phyloP scores from a whole-genome alignment of 2,329 filamentous ascomycete species.

The Ceratocystiopsis sp. region DNA sequence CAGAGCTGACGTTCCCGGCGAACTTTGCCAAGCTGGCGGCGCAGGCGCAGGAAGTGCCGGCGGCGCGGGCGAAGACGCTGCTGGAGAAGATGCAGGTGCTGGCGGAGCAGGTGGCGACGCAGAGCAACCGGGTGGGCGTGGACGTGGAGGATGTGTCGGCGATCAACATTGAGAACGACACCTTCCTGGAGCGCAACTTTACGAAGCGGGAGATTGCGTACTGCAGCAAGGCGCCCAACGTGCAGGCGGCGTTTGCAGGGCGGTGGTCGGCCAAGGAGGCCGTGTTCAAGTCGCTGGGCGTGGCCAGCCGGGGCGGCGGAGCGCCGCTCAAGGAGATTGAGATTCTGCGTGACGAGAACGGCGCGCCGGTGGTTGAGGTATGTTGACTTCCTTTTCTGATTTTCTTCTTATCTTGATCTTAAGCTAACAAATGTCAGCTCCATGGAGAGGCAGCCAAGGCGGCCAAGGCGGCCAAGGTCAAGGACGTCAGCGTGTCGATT shows the following conservation, averaged over 20 bases:
- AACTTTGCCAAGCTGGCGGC: conserved; percentile 46
- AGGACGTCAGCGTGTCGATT: conserved; percentile 81
- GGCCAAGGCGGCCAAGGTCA: conserved; percentile 74
- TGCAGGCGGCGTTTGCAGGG: conserved; percentile 83
- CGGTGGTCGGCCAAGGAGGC: conserved; percentile 97
- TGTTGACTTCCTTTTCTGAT: conserved; percentile 19
- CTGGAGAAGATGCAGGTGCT: conserved; percentile 63
- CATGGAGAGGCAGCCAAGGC: conserved; percentile 69
- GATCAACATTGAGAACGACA: conserved; percentile 86
- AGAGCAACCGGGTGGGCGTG: conserved; percentile 71
- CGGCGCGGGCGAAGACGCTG: conserved; percentile 37
- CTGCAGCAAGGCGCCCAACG: conserved; percentile 48
- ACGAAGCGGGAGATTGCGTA: conserved; percentile 70
- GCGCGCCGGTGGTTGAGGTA: conserved; percentile 73
- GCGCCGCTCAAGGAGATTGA: conserved; percentile 91
- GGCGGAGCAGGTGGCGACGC: conserved; percentile 44
- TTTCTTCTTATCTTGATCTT: too few relatives aligned
- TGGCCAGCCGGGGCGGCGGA: conserved; percentile 71
- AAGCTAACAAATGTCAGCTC: conserved; percentile 42
- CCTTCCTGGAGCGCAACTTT: conserved; percentile 90
- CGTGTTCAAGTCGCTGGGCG: conserved; percentile 92
- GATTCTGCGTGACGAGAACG: conserved; percentile 63
- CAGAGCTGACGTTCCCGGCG: conserved; percentile 55
- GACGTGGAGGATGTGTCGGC: conserved; percentile 81
- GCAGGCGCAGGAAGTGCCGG: conserved; percentile 27